phyloP scores from a whole-genome alignment of 2,329 filamentous ascomycete species.

The Fusarium sp. region DNA sequence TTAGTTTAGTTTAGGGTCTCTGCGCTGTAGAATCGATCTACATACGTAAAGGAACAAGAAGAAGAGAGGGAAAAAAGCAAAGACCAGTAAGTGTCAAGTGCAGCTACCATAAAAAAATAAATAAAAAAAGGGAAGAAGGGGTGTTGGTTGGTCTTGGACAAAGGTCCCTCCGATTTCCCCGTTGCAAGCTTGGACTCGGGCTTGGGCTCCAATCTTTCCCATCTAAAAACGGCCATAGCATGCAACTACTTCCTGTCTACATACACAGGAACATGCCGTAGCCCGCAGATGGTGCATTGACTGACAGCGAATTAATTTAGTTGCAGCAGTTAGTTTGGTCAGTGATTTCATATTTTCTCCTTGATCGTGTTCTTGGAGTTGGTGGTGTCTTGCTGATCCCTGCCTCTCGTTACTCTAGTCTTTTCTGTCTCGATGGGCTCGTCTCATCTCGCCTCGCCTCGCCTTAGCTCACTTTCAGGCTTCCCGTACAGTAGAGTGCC shows the following conservation, averaged over 20 bases:
- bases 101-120: not conserved
- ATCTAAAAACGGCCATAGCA: conserved; percentile 19
- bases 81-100: not conserved
- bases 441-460: conserved; percentile 18
- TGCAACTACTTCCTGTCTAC: not conserved
- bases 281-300: not conserved
- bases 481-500: not conserved
- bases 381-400: conserved; percentile 23
- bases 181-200: not conserved
- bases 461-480: conserved; percentile 8
- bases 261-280: conserved; percentile 21
- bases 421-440: conserved; percentile 24
- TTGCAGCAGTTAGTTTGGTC: not conserved
- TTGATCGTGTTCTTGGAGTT: conserved; percentile 12
- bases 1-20: not conserved
- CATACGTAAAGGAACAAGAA: not conserved
- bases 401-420: conserved; percentile 3
- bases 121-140: not conserved
- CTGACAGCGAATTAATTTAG: conserved; percentile 1
- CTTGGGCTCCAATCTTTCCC: conserved; percentile 19
- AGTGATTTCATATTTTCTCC: conserved; percentile 1
- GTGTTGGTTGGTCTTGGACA: conserved; percentile 4
- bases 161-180: conserved; percentile 15
- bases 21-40: not conserved
- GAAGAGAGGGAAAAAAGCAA: not conserved